Base-by-base conservation (phyloP, 768 basidiomycete genomes). In the Tylopilus sp. region DNA sequence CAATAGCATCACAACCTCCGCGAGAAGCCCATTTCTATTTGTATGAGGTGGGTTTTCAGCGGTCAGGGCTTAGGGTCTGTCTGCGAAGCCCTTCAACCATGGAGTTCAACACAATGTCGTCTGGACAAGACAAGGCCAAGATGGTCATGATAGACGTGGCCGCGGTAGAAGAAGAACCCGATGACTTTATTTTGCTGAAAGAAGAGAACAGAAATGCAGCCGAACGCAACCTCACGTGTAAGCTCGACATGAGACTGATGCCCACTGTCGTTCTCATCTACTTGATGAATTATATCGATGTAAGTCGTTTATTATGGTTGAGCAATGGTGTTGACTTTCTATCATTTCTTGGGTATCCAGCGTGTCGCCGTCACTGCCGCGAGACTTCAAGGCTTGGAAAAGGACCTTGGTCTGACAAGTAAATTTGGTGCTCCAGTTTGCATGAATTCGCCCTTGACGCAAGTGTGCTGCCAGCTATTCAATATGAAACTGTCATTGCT, bases 401-500 rank as follows among this genome's bases (percentile, higher is more conserved):
- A 58, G 28, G 76, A 77, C 54, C 60, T 77, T 1, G 46, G 60
- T n/a, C 50, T 75, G 20, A 60, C 52, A 21, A 64, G 73, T 71
- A 41, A 40, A 31, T 40, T 10, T 10, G 6, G n/a, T 48, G 15
- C n/a, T 5, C 10, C 18, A 2, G 2, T 9, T 26, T 3, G 18
- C 40, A 15, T 2, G 3, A n/a, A 17, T 22, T 30, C 26, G 28
- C 31, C 20, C 15, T 45, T 44, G 22, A 50, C 33, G 17, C 10
- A 4, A 18, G 30, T 21, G 11, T 50, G n/a, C n/a, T n/a, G n/a
- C n/a, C n/a, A 82, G 81, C 77, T 51, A 61, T 81, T 12, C 74
- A 82, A 59, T 82, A 82, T 60, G 69, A 71, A 21, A 76, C 76
- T 4, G 67, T 81, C 18, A 63, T 83, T 13, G 79, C 80, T 0